A percentile compares a stretch with the other conserved stretches of the same genome.
Evolutionary conservation across 1,139 yeast species (phyloP).

Genomic region (Scheffersomyces stambukii): DNA sequence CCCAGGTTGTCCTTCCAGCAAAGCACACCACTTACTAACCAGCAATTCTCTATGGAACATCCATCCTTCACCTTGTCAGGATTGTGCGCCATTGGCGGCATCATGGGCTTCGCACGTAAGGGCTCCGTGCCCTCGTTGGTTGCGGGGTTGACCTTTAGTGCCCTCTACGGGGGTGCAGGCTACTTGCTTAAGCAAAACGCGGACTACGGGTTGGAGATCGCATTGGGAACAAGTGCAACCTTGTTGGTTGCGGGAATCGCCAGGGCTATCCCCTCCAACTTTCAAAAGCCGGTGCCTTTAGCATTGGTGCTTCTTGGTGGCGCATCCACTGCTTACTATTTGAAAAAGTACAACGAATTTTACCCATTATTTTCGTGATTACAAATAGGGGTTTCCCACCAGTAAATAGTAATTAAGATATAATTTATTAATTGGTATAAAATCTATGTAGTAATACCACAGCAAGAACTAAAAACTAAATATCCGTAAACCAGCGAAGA

Average conservation of each 20-base stretch:
- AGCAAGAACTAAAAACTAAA: no score
- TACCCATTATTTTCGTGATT: conserved; percentile 43
- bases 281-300: conserved; percentile 75
- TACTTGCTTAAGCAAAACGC: conserved; percentile 68
- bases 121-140: conserved; percentile 75
- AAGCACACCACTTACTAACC: not conserved
- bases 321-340: conserved; percentile 62
- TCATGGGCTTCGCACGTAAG: conserved; percentile 67
- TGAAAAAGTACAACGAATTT: conserved; percentile 65
- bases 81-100: conserved; percentile 70
- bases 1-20: not conserved
- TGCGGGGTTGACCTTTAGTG: conserved; percentile 72
- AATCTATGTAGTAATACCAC: no score
- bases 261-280: conserved; percentile 56
- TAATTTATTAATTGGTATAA: no score
- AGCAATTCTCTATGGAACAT: conserved; percentile 56
- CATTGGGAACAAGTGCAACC: conserved; percentile 65
- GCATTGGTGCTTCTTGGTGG: conserved; percentile 62
- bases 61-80: conserved; percentile 75
- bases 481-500: no score
- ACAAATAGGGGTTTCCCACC: no score
- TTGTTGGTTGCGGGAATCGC: conserved; percentile 67
- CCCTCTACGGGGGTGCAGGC: conserved; percentile 72
- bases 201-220: conserved; percentile 78
- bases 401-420: no score